These are phyloP conservation scores for Talaromyces sp. DNA, from an alignment of 2,329 filamentous ascomycete species.

Conservation along the genomic window DNA sequence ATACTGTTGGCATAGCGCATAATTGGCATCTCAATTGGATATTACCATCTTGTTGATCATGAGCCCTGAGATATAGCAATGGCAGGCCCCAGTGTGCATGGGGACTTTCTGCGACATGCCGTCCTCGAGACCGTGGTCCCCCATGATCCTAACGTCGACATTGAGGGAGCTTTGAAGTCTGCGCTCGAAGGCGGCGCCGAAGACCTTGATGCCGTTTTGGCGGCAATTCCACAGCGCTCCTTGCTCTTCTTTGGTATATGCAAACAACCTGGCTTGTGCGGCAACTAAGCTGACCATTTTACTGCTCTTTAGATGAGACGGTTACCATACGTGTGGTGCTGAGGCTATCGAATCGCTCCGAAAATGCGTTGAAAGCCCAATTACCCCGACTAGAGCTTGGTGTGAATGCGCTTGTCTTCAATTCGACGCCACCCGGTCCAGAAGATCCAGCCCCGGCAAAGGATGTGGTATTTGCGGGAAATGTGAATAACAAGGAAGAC, in stretches of 20 bases:
- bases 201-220: constrained; percentile 43
- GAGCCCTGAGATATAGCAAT: constrained; percentile 26
- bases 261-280: not conserved
- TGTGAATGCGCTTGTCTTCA: constrained; percentile 49
- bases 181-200: constrained; percentile 46
- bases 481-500: constrained; percentile 38
- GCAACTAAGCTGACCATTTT: constrained; percentile 34
- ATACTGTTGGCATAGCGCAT: not conserved
- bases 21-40: not conserved
- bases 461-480: constrained; percentile 44
- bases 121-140: constrained; percentile 44
- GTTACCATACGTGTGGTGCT: constrained; percentile 51
- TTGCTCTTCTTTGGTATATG: constrained; percentile 51
- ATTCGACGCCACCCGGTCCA: constrained; percentile 40
- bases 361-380: constrained; percentile 46
- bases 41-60: constrained; percentile 20
- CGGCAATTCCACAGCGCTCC: constrained; percentile 49
- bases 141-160: constrained; percentile 38
- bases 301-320: constrained; percentile 53
- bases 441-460: constrained; percentile 36
- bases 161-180: constrained; percentile 40
- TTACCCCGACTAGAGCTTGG: constrained; percentile 49
- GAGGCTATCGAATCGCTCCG: constrained; percentile 49
- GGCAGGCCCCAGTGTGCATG: constrained; percentile 35
- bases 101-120: constrained; percentile 42